Base-by-base conservation (phyloP, 1,284 basidiomycete genomes). In the Cerioporus squamosus region DNA sequence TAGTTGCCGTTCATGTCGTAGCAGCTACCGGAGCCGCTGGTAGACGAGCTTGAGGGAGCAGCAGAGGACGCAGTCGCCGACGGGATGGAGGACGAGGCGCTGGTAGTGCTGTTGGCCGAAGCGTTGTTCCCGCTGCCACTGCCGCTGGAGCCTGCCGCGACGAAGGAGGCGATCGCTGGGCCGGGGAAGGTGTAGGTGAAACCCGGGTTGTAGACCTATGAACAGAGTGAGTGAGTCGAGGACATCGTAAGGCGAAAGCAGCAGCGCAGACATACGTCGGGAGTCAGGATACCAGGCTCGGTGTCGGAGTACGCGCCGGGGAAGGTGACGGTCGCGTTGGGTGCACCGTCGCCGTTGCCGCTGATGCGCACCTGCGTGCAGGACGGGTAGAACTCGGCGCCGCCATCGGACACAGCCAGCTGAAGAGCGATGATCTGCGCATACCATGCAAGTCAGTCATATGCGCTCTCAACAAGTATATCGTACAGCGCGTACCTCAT, bases 341-440 rank as follows among this genome's bases (percentile, higher is more conserved):
- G 59, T 23, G 33, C 40, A 2, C 86, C 79, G 0, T 60, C 68
- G 38, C 81, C 84, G n/a, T 70, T 79, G 23, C 87, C 87, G 2
- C 79, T 77, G 40, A 91, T 74, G 23, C 65, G 76, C 59, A 91
- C 67, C 68, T 91, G 90, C 5, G 81, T 71, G 69, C 89, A 91
- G 18, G 79, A 81, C 0, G 85, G 84, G 70, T 91, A 91, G 75
- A 90, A 90, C 72, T 91, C 88, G 9, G 87, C 88, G 17, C 85
- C 84, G 5, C 83, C 82, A 1, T 55, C 2, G 1, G 68, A 61
- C 43, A 70, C 68, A 9, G 79, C 90, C 20, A 83, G 74, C 64
- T 91, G 89, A 10, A 91, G 81, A 5, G 86, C 82, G 68, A 91
- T 86, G 71, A 91, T 81, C 72, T 67, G 46, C 9, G 24, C 22